Percentiles rank a stretch among this genome's conserved stretches.
phyloP scores from a whole-genome alignment of 2,329 filamentous ascomycete species.

The Fusarium sororula region DNA sequence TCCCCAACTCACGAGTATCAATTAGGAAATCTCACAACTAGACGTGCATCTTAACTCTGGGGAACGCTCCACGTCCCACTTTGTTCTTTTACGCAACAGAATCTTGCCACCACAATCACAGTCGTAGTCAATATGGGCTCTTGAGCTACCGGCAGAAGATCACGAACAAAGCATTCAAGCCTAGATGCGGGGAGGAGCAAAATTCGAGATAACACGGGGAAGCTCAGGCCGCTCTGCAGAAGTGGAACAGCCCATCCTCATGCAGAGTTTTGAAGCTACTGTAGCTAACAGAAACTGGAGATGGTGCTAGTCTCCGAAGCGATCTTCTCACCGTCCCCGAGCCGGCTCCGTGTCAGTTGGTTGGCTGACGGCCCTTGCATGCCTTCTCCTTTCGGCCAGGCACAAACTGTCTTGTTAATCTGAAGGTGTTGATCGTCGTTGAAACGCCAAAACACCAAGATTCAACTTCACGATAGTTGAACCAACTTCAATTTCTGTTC shows the following conservation, averaged over 20 bases:
- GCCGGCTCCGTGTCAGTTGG: slow-evolving; percentile 29
- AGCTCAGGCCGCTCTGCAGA: slow-evolving; percentile 22
- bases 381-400: slow-evolving; percentile 29
- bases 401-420: slow-evolving; percentile 1
- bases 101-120: background rate
- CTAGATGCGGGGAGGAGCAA: slow-evolving; percentile 31
- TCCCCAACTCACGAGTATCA: background rate
- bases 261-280: slow-evolving; percentile 30
- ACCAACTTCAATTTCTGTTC: background rate
- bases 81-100: background rate
- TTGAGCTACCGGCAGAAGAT: slow-evolving; percentile 7
- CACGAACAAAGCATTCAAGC: slow-evolving; percentile 16
- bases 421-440: slow-evolving; percentile 8
- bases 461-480: slow-evolving; percentile 17
- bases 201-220: slow-evolving; percentile 17
- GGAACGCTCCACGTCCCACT: slow-evolving; percentile 22
- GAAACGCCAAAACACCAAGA: slow-evolving; percentile 16
- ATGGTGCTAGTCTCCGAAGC: slow-evolving; percentile 22
- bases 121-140: slow-evolving; percentile 7
- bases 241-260: slow-evolving; percentile 33
- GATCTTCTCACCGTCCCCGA: slow-evolving; percentile 24
- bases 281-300: slow-evolving; percentile 14
- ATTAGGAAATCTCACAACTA: slow-evolving; percentile 19
- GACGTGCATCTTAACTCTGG: slow-evolving; percentile 16
- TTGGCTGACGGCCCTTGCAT: slow-evolving; percentile 32